Percentiles rank a stretch among this genome's conserved stretches.
Conservation (phyloP, 2,329 filamentous ascomycete genomes). For the Xylariaceae sp. region DNA sequence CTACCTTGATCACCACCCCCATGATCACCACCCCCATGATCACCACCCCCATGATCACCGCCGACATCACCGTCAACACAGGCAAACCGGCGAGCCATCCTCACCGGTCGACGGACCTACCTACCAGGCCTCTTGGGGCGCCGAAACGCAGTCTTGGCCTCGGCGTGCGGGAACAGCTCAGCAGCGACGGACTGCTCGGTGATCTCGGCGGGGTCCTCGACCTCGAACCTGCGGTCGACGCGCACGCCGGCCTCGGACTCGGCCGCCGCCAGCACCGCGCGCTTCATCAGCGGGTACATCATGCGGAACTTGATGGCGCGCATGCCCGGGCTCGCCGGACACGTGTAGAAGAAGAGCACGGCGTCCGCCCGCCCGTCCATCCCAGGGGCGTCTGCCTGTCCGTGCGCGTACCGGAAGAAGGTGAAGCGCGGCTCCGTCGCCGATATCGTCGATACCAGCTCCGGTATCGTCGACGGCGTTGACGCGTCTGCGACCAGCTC, state of each 20-base stretch:
- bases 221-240: conserved; percentile 68
- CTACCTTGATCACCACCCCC: too few relatives aligned
- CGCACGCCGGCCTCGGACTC: conserved; percentile 67
- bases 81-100: conserved; percentile 2
- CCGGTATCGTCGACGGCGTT: conserved; percentile 56
- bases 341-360: conserved; percentile 82
- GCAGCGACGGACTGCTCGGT: conserved; percentile 65
- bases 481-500: conserved; percentile 61
- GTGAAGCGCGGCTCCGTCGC: conserved; percentile 73
- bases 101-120: conserved; percentile 33
- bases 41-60: conserved; percentile 1
- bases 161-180: conserved; percentile 69
- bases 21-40: too few relatives aligned
- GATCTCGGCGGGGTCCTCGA: conserved; percentile 70
- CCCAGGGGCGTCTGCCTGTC: conserved; percentile 25
- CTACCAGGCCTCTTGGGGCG: conserved; percentile 79
- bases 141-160: conserved; percentile 70
- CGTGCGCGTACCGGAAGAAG: conserved; percentile 75
- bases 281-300: conserved; percentile 76
- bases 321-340: conserved; percentile 62
- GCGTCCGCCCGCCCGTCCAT: conserved; percentile 56
- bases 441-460: conserved; percentile 65
- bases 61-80: conserved; percentile 5
- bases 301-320: conserved; percentile 81
- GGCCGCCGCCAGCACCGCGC: conserved; percentile 67